Evolutionary conservation across 148 eudicot species (phyloP).

Genomic region (Limonium bicolor): DNA sequence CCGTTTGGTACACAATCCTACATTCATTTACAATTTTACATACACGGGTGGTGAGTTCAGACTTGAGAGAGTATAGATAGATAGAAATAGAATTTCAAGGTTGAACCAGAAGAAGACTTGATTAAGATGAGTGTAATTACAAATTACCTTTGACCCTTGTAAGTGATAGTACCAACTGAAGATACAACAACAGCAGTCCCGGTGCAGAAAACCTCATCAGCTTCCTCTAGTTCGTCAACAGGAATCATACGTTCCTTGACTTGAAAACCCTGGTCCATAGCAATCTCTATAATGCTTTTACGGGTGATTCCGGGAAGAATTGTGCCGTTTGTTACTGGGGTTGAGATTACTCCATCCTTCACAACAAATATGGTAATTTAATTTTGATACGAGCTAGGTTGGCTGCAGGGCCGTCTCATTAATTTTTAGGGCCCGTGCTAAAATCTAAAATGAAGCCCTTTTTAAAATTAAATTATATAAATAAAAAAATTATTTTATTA

Average conservation of each 20-base stretch:
- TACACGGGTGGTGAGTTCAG: too few relatives aligned
- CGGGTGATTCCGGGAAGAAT: constrained; percentile 77
- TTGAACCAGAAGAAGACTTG: too few relatives aligned
- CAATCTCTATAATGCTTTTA: constrained; percentile 68
- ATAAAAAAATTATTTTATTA: too few relatives aligned
- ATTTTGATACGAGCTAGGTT: too few relatives aligned
- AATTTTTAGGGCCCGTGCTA: too few relatives aligned
- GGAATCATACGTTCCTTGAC: constrained; percentile 16
- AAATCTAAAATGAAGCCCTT: too few relatives aligned
- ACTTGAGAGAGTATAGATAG: too few relatives aligned
- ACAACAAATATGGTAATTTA: constrained; percentile 4
- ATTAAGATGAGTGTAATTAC: too few relatives aligned
- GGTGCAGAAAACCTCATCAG: constrained; percentile 13
- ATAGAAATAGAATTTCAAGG: too few relatives aligned
- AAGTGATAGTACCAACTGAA: constrained; percentile 10
- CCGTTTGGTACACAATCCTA: constrained; percentile 32
- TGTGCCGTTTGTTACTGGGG: constrained; percentile 57
- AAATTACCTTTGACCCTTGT: constrained; percentile 3
- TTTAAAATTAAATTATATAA: too few relatives aligned
- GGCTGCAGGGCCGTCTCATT: too few relatives aligned
- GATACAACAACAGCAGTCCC: constrained; percentile 8
- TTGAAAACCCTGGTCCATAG: constrained; percentile 49
- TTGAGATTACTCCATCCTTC: constrained; percentile 52
- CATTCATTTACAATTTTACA: too few relatives aligned
- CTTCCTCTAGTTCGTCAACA: constrained; percentile 8